Evolutionary conservation across 768 basidiomycete species (phyloP), one percentile per base, ranked within the genome.

Genomic region (Trametes meyenii): DNA sequence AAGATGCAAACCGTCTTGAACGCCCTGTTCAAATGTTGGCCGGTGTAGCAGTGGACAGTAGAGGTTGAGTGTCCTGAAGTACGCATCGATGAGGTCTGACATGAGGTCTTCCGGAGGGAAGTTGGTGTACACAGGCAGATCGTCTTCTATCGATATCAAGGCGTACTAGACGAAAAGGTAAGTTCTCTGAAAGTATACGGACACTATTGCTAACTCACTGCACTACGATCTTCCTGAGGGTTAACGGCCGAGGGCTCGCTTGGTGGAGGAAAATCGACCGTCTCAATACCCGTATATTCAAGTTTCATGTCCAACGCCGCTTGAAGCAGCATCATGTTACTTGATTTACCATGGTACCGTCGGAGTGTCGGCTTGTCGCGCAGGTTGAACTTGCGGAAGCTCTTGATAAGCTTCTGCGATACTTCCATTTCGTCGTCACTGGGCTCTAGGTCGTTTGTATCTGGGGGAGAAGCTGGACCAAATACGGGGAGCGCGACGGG

Each of bases 31-130:
- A 63, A 85, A 83, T 6, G 79, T 73, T 3, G 76, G 74, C 0
- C 75, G 71, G 60, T 83, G 82, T 1, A 85, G 66, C 0, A 83
- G 60, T 1, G 78, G 80, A 5, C 77, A 53, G 53, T 69, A 63
- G 39, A 61, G n/a, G 62, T 80, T 77, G 55, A 74, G 51, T 46
- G 70, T 54, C 11, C 61, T 50, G 64, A 85, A 85, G 65, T 76
- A 84, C 8, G 74, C 70, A 45, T 81, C 77, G 61, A 84, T 71
- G 16, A 85, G 72, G 0, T n/a, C 19, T 4, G 36, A 17, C 59
- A 71, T 64, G 0, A 67, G 52, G n/a, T 67, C 68, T 1, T 35
- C 48, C 1, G 55, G 50, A 1, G 68, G 68, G 50, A 69, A 67
- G 11, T 58, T 52, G 19, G 38, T 58, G 36, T 57, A 36, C 0